Evolutionary conservation across 805 yeast genomes (phyloP), one percentile per base, ranked within the genome.

Genomic region (Yamadazyma phyllophila): DNA sequence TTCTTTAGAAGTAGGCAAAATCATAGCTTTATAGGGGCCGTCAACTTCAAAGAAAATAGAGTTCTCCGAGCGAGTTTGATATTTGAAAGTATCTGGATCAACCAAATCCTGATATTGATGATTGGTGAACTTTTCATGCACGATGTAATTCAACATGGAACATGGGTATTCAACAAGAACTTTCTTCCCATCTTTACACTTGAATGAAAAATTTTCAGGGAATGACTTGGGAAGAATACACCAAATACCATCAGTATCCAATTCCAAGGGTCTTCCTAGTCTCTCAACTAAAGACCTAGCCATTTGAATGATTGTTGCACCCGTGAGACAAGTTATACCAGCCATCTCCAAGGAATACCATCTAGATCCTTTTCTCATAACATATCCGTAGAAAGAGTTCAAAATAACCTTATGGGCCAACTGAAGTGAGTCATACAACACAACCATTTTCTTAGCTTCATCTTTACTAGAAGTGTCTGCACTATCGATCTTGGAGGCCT

Each of bases 281-380:
- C 97, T 73, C 62, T 92, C 98, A 11, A 94, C 97, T 48, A 94
- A 69, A 0, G 85, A 70, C 50, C 98, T 76, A 0, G 99, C 99
- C 94, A 92, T 87, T 66, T 95, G 98, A 71, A 94, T 94, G 56
- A 94, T 94, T 0, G 96, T 89, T 0, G 99, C 97, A 43, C 99
- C 99, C 0, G 99, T 94, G 40, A 91, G 74, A 76, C 99, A 95
- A 0, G 99, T 94, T 14, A 94, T 94, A 51, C 99, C 99, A 0
- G 99, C 99, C 99, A 95, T 94, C 65, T 94, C 99, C 94, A 94
- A 90, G 0, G 99, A 94, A 59, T 91, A 94, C 99, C 99, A 94
- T 49, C 99, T 77, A 0, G 99, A 94, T 33, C 99, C 99, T 59
- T 94, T 94, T 66, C 99, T 80, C 99, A 94, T 94, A 11, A 94